Evolutionary conservation across 2,329 filamentous ascomycete genomes (phyloP).

Genomic region (Lomentospora prolificans): DNA sequence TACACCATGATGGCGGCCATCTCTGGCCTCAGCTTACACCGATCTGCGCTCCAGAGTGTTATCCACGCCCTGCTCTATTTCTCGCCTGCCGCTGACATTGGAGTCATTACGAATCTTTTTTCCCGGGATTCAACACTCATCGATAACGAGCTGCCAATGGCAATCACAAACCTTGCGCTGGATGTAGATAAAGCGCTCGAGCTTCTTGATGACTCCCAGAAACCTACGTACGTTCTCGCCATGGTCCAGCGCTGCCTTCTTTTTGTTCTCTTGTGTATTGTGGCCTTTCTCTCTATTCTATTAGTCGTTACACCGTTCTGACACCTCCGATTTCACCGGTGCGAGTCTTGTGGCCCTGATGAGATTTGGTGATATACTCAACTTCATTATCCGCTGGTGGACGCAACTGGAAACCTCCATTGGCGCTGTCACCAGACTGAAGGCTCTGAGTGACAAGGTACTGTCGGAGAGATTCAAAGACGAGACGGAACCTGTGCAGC

Average conservation of each 20-base stretch:
- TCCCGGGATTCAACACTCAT: slow-evolving; percentile 34
- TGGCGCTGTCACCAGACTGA: slow-evolving; percentile 18
- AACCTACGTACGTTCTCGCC: slow-evolving; percentile 46
- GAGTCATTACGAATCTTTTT: slow-evolving; percentile 32
- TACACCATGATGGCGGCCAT: slow-evolving; percentile 20
- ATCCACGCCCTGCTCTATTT: slow-evolving; percentile 29
- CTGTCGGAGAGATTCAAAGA: slow-evolving; percentile 15
- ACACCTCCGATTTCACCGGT: slow-evolving; percentile 27
- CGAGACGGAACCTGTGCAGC: slow-evolving; percentile 13
- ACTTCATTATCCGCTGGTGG: slow-evolving; percentile 21
- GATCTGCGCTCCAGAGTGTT: slow-evolving; percentile 21
- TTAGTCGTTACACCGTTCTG: slow-evolving; percentile 36
- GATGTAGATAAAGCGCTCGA: slow-evolving; percentile 52
- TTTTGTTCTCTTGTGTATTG: slow-evolving; percentile 38
- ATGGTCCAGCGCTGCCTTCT: slow-evolving; percentile 50
- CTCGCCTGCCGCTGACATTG: slow-evolving; percentile 30
- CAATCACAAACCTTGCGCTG: slow-evolving; percentile 43
- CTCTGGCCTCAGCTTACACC: slow-evolving; percentile 23
- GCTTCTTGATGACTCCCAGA: slow-evolving; percentile 44
- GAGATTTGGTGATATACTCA: slow-evolving; percentile 21
- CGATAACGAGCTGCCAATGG: slow-evolving; percentile 26
- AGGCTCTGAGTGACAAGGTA: slow-evolving; percentile 17
- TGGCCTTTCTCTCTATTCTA: slow-evolving; percentile 35
- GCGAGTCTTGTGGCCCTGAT: slow-evolving; percentile 28
- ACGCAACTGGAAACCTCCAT: slow-evolving; percentile 21